Percentiles rank a stretch among this genome's conserved stretches.
These are phyloP conservation scores for Kernera saxatilis DNA, from an alignment of 345 rosid species.

Conservation along the genomic window DNA sequence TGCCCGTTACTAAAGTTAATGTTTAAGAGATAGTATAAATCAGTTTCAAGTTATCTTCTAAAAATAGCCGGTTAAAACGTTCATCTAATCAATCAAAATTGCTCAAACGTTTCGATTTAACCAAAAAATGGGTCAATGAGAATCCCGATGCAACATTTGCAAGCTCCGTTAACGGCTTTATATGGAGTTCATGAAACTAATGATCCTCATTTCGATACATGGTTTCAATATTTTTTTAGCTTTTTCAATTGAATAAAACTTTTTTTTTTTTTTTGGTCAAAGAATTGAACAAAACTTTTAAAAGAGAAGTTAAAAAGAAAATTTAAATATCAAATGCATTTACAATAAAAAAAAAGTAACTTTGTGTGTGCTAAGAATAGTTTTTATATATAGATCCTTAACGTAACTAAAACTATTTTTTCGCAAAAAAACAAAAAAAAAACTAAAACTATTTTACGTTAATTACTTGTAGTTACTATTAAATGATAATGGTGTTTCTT, in stretches of 20 bases:
- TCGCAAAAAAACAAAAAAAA: too few species aligned
- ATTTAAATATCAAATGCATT: background rate
- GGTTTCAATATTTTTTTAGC: too few species aligned
- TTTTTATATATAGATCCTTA: background rate
- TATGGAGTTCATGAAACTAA: too few species aligned
- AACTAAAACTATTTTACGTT: background rate
- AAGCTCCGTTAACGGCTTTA: too few species aligned
- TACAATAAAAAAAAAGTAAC: background rate
- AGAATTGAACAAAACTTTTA: too few species aligned
- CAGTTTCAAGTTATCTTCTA: background rate
- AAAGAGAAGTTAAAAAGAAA: background rate
- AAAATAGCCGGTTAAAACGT: background rate
- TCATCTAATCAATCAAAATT: background rate
- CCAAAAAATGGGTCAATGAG: background rate
- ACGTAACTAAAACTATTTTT: background rate
- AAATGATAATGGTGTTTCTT: background rate
- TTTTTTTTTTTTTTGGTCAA: too few species aligned
- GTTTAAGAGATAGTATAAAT: background rate
- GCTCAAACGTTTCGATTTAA: background rate
- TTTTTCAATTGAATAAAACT: too few species aligned
- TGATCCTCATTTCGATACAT: too few species aligned
- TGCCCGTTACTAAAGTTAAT: background rate
- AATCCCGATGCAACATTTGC: too few species aligned
- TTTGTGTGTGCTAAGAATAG: background rate
- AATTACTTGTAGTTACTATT: background rate